Base-by-base conservation (phyloP, 306 rosid genomes). In the Lupinus albus region DNA sequence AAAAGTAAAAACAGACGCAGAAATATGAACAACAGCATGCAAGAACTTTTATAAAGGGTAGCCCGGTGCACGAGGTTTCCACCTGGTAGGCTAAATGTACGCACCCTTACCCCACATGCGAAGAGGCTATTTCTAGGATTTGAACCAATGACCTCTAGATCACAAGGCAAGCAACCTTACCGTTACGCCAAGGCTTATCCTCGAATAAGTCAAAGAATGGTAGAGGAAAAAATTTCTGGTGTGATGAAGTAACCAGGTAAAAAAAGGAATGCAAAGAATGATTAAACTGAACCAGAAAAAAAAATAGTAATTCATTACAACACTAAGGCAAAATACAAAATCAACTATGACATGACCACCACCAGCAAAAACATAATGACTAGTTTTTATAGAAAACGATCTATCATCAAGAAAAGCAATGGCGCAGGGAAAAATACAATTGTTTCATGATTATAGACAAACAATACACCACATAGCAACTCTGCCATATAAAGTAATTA, bases 21-120 rank as follows among this genome's bases (percentile, higher is more conserved):
- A 68, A 48, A 59, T 64, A 58, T 41, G 25, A 78, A 25, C 12
- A n/a, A n/a, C n/a, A n/a, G n/a, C n/a, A n/a, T n/a, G n/a, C n/a
- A n/a, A n/a, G n/a, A n/a, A n/a, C n/a, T n/a, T n/a, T n/a, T n/a
- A n/a, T n/a, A n/a, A n/a, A n/a, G n/a, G n/a, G n/a, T n/a, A n/a
- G n/a, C n/a, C n/a, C n/a, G n/a, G n/a, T n/a, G n/a, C n/a, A n/a
- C n/a, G n/a, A n/a, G n/a, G n/a, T n/a, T n/a, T n/a, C n/a, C n/a
- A n/a, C n/a, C n/a, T n/a, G n/a, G n/a, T n/a, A n/a, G n/a, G n/a
- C n/a, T n/a, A n/a, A n/a, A n/a, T n/a, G n/a, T n/a, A n/a, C n/a
- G n/a, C n/a, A n/a, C n/a, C n/a, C n/a, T n/a, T n/a, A n/a, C n/a
- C n/a, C n/a, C n/a, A n/a, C n/a, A n/a, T n/a, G n/a, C n/a, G n/a